phyloP scores from a whole-genome alignment of 208 protist species.

The Crithidia sp. region DNA sequence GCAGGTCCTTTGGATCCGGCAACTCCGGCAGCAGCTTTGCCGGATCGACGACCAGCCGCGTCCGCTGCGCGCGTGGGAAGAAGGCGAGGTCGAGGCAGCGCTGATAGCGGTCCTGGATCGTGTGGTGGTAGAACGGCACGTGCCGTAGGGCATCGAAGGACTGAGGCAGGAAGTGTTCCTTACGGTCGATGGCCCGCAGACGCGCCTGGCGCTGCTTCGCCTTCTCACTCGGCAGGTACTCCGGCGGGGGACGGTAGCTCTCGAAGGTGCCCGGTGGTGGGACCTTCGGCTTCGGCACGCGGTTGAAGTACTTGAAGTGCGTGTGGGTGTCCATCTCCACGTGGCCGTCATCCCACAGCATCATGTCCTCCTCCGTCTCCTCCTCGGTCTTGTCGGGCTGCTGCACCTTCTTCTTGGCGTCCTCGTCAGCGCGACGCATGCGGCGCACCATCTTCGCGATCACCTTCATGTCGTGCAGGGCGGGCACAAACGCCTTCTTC shows the following conservation, averaged over 20 bases:
- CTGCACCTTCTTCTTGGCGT: conserved; percentile 44
- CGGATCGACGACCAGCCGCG: conserved; percentile 93
- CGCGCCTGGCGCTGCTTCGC: conserved; percentile 89
- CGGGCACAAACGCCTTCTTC: conserved; percentile 86
- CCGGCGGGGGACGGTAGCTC: conserved; percentile 98
- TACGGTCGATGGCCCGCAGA: conserved; percentile 91
- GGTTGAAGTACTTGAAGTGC: conserved; percentile 89
- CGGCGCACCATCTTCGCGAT: conserved; percentile 92
- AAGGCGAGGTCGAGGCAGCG: conserved; percentile 99
- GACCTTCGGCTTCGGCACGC: conserved; percentile 76
- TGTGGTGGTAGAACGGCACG: conserved; percentile 95
- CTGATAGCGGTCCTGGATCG: conserved; percentile 98
- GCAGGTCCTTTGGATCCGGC: conserved; percentile 97
- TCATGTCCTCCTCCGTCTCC: conserved; percentile 41
- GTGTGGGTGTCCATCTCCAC: conserved; percentile 90
- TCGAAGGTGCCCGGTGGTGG: conserved; percentile 95
- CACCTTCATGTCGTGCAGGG: conserved; percentile 90
- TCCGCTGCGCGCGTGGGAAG: conserved; percentile 94
- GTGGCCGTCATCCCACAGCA: conserved; percentile 86
- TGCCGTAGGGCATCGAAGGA: conserved; percentile 93
- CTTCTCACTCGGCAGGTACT: conserved; percentile 96
- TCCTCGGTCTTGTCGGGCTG: conserved; percentile 14
- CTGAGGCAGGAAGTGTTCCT: conserved; percentile 94
- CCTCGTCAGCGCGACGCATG: conserved; percentile 49
- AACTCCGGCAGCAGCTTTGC: conserved; percentile 98